Evolutionary conservation across 164 flowering plant species (phyloP).

Genomic region (Nymphaea colorata): DNA sequence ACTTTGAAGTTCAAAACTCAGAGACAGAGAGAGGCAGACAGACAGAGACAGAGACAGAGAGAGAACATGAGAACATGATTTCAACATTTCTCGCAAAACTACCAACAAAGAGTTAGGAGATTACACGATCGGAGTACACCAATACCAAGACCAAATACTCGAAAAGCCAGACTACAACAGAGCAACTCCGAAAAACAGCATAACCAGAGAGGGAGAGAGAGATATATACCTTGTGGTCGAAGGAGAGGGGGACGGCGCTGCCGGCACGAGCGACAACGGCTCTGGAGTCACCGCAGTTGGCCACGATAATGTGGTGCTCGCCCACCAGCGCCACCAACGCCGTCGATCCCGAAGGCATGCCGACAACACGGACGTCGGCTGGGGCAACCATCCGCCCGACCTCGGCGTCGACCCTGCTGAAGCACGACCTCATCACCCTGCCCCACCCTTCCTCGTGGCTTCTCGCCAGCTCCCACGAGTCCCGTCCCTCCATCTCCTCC

Average conservation of each 20-base stretch:
- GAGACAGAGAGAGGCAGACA: no score
- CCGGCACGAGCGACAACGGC: conserved; percentile 58
- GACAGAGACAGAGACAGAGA: no score
- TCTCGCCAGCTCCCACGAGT: conserved; percentile 5
- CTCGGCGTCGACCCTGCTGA: conserved; percentile 51
- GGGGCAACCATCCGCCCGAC: conserved; percentile 11
- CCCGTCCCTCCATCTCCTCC: conserved; percentile 15
- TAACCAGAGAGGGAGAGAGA: conserved; percentile 1
- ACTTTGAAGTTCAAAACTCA: no score
- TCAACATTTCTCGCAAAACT: no score
- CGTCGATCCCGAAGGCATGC: conserved; percentile 42
- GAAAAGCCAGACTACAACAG: no score
- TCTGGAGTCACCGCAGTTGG: conserved; percentile 81
- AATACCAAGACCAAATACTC: no score
- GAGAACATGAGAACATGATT: no score
- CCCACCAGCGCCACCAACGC: conserved; percentile 69
- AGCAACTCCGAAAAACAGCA: no score
- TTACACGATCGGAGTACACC: no score
- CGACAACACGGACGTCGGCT: not conserved
- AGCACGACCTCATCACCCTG: conserved; percentile 40
- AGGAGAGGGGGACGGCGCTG: conserved; percentile 45
- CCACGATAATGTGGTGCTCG: conserved; percentile 42
- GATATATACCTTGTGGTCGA: conserved; percentile 64
- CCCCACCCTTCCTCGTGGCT: conserved; percentile 29
- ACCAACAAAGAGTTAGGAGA: no score